Evolutionary conservation across 345 rosid genomes (phyloP).

Genomic region (Salix caprea): DNA sequence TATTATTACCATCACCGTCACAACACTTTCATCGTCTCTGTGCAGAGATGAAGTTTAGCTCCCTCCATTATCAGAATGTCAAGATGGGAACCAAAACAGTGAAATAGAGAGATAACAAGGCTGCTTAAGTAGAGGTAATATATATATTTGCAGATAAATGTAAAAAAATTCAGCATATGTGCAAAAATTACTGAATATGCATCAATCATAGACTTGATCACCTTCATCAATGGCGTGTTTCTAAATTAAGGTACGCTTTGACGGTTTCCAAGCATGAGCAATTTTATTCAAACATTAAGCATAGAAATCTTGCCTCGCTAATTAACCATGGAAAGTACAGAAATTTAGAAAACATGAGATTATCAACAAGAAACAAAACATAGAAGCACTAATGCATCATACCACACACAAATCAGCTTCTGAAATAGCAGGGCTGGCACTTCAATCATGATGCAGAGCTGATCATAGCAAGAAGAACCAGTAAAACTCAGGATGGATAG

Average conservation of each 20-base stretch:
- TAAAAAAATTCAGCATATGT: neutral
- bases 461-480: constrained; percentile 44
- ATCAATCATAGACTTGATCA: neutral
- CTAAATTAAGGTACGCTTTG: neutral
- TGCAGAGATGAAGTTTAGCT: neutral
- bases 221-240: neutral
- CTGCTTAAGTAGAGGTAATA: neutral
- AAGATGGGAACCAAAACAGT: neutral
- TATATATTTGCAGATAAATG: neutral
- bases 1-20: neutral
- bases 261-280: neutral
- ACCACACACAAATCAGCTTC: neutral
- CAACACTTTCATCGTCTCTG: neutral
- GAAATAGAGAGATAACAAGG: too few relatives aligned
- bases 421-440: neutral
- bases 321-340: neutral
- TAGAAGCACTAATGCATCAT: neutral
- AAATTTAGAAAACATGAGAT: neutral
- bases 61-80: neutral
- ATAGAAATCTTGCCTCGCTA: neutral
- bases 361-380: neutral
- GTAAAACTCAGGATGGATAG: constrained; percentile 86
- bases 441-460: neutral
- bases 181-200: neutral
- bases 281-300: neutral